Conservation (phyloP, 306 rosid genomes). For the Vigna trinervia region DNA sequence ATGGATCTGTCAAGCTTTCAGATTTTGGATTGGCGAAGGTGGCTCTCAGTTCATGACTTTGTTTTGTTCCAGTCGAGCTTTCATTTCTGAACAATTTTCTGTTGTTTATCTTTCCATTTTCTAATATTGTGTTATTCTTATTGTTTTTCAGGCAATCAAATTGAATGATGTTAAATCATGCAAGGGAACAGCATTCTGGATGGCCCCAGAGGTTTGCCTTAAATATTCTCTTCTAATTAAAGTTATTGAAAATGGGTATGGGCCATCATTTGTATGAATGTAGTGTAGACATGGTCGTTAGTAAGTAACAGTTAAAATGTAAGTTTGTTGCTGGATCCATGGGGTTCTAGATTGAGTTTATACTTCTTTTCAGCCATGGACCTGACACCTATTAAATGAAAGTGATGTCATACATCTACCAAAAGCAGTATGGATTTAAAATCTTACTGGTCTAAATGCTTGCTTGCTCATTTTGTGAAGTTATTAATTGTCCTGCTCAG, state of each 20-base stretch:
- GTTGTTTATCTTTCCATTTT: slow-evolving; percentile 11
- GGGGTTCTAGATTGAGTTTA: slow-evolving; percentile 30
- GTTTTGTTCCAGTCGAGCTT: slow-evolving; percentile 2
- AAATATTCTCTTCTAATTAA: slow-evolving; percentile 32
- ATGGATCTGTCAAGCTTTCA: slow-evolving; percentile 94
- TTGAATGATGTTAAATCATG: slow-evolving; percentile 79
- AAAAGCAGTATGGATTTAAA: not conserved
- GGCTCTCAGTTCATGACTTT: slow-evolving; percentile 16
- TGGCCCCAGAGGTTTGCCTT: slow-evolving; percentile 97
- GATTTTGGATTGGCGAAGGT: slow-evolving; percentile 99
- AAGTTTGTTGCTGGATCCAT: slow-evolving; percentile 22
- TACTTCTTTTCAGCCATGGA: slow-evolving; percentile 24
- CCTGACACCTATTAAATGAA: slow-evolving; percentile 15
- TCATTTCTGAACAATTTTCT: not conserved
- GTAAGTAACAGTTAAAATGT: not conserved
- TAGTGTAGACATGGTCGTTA: not conserved
- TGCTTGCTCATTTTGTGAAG: slow-evolving; percentile 32
- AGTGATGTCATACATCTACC: slow-evolving; percentile 12
- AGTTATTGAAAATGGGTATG: slow-evolving; percentile 26
- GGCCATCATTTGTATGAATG: slow-evolving; percentile 26
- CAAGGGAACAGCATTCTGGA: slow-evolving; percentile 96
- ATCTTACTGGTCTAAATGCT: slow-evolving; percentile 26
- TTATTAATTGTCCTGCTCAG: not conserved
- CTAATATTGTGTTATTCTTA: slow-evolving; percentile 32
- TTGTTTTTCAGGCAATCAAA: slow-evolving; percentile 69